Base-by-base conservation (phyloP, 1,139 yeast species). In the Protomyces macrosporus region DNA sequence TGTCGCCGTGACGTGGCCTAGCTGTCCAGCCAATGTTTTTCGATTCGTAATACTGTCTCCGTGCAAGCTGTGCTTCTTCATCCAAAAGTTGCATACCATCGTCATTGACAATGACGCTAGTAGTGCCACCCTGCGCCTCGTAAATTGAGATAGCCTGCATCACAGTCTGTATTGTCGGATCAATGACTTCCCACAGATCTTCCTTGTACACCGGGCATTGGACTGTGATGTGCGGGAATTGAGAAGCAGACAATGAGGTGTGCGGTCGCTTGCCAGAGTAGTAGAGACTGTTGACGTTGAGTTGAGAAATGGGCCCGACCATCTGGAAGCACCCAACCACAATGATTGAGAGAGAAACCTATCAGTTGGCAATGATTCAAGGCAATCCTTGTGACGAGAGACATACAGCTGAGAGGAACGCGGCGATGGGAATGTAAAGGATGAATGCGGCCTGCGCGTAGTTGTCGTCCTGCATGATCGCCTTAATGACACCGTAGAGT, bases 131-230 rank as follows among this genome's bases (percentile, higher is more conserved):
- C 36, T 65, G 66, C 14, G 62, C 45, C 42, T 65, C 64, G 52
- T 65, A 65, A 14, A 60, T 52, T 14, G 63, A 37, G 55, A 65
- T 64, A 1, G 66, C 66, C 23, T 35, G 53, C n/a, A 40, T 23
- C n/a, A 65, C 55, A 30, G 65, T 59, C 37, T 56, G 54, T 52
- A 63, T 63, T 3, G 67, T 65, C 23, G 66, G 66, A 36, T 63
- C 45, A 30, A 65, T 54, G 37, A 67, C 68, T 14, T 67, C 68
- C 45, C 56, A 65, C 34, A 57, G 51, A 45, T 45, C 59, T 30
- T 63, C 62, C 59, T 63, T 63, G 57, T 65, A 65, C 12, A 65
- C 65, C 3, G 68, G 68, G 37, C 66, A 63, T 50, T 66, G 68
- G 36, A 66, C 57, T 3, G 68, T 66, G 51, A 66, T 35, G 48